phyloP scores from a whole-genome alignment of 768 basidiomycete species.

The Coprinopsis strossmayeri region DNA sequence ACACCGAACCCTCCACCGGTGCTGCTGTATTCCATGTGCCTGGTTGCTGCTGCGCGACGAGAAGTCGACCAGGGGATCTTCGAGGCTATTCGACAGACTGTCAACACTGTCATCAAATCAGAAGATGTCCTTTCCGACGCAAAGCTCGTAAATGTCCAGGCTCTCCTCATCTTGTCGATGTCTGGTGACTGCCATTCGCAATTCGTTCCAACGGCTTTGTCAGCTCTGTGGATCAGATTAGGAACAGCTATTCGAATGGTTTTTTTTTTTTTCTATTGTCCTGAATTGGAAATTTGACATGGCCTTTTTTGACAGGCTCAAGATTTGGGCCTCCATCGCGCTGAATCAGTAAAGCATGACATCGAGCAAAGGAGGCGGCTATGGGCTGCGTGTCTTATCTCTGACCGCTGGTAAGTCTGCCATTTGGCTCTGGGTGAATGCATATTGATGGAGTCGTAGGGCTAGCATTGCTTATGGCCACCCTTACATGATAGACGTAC shows the following conservation, averaged over 20 bases:
- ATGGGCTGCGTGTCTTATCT: constrained; percentile 93
- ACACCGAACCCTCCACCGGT: constrained; percentile 69
- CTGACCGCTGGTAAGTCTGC: constrained; percentile 75
- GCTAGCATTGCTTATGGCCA: constrained; percentile 86
- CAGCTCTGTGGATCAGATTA: constrained; percentile 79
- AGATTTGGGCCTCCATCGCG: constrained; percentile 91
- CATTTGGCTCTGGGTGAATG: constrained; percentile 5
- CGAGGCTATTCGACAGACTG: constrained; percentile 80
- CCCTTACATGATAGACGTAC: constrained; percentile 93
- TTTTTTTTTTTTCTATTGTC: constrained; percentile 6
- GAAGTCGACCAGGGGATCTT: constrained; percentile 84
- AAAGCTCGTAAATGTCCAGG: constrained; percentile 81
- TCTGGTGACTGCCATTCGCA: constrained; percentile 87
- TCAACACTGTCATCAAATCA: constrained; percentile 80
- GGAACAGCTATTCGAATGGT: constrained; percentile 94
- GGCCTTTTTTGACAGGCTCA: constrained; percentile 59
- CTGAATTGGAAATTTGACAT: neutral
- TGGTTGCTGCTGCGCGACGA: constrained; percentile 81
- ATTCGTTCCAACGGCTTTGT: constrained; percentile 79
- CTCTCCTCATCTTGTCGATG: constrained; percentile 81
- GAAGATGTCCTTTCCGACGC: constrained; percentile 91
- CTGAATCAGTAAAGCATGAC: constrained; percentile 77
- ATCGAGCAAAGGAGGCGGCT: constrained; percentile 85
- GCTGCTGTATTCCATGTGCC: constrained; percentile 89
- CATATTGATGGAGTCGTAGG: constrained; percentile 34